Base-by-base conservation (phyloP, 2,329 filamentous ascomycete genomes). In the Colletotrichum sp. region DNA sequence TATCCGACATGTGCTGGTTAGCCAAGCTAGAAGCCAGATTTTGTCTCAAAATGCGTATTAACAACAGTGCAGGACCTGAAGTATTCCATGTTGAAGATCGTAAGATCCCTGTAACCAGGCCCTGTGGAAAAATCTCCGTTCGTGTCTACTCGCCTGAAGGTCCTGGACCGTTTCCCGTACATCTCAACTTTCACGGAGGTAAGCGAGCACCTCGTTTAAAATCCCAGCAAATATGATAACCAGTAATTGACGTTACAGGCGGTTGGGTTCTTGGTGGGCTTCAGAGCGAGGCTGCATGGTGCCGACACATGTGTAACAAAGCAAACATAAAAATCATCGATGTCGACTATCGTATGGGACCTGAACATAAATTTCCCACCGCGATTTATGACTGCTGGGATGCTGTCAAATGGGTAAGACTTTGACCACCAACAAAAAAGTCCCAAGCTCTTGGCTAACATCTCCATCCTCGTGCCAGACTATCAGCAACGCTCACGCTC, bases 291-390 rank as follows among this genome's bases (percentile, higher is more conserved):
- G 72, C 79, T 36, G 78, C 80, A 13, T 81, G 80, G 80, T 82
- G 80, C 68, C 78, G 80, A 2, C 78, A 82, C 34, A 77, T 82
- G 15, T 81, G 79, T 67, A 80, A 79, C 30, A 77, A 78, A 52
- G 75, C 77, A 5, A 79, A 79, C 66, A 80, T 82, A 75, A 79
- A 78, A 15, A 78, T 82, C 7, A 75, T 82, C 13, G 81, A 82
- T 36, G 80, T 80, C 9, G 80, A 80, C 76, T 82, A 82, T 63
- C 78, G 80, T 5, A 80, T 81, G 77, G 79, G 79, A 1, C 80
- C 79, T 6, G 80, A 82, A 32, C 73, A 76, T 19, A 78, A 77
- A 4, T 82, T 80, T 39, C 81, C 81, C 5, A 72, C 79, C 0
- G 77, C 77, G 2, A 78, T 80, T 48, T 79, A 79, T 44, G 80